Conservation (phyloP, 108 stramenopile species). For the Nannochloropsis oceanica region DNA sequence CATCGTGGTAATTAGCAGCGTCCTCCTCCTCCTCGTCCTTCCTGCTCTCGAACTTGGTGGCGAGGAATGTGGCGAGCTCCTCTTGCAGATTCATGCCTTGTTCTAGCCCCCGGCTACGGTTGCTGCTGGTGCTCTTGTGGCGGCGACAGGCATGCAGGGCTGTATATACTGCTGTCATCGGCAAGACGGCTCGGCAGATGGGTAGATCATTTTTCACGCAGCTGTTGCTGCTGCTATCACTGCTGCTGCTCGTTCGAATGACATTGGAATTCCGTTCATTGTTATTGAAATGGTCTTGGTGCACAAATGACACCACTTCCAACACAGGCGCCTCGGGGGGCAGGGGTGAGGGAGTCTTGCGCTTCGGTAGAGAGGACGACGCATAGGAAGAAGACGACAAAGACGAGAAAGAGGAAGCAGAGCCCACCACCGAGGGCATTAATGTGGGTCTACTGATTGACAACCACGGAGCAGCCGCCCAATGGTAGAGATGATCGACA, state of each 20-base stretch:
- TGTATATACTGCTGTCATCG: not conserved
- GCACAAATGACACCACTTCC: not conserved
- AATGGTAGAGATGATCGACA: not conserved
- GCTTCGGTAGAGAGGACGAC: not conserved
- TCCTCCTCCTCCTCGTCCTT: too few species aligned
- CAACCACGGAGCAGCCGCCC: not conserved
- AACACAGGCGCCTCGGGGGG: not conserved
- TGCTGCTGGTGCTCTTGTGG: not conserved
- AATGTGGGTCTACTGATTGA: not conserved
- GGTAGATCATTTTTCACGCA: not conserved
- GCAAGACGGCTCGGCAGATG: not conserved
- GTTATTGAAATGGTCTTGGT: not conserved
- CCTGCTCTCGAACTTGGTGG: not conserved
- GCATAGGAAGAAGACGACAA: too few species aligned
- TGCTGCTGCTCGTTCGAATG: too few species aligned
- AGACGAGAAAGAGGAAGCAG: too few species aligned
- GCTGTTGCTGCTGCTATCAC: not conserved
- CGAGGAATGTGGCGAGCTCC: not conserved
- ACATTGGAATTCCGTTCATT: not conserved
- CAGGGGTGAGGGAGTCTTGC: not conserved
- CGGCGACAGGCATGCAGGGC: not conserved
- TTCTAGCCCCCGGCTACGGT: not conserved
- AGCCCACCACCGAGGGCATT: not conserved
- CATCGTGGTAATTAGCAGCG: too few species aligned
- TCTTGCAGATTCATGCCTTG: not conserved